Percentiles rank a stretch among this genome's conserved stretches.
Evolutionary conservation across 805 yeast genomes (phyloP).

Genomic region (Candida awuae): DNA sequence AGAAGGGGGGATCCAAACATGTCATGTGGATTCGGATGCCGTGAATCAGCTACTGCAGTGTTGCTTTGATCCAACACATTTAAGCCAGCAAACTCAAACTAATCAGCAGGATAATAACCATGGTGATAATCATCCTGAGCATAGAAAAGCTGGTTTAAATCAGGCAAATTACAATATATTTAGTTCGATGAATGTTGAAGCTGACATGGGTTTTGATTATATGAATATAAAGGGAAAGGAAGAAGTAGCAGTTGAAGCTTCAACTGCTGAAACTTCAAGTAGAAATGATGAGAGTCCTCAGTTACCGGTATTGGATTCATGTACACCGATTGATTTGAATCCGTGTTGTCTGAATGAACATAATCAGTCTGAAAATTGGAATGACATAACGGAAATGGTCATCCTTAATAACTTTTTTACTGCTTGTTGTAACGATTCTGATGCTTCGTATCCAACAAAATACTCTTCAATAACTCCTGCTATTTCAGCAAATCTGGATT

Average conservation of each 20-base stretch:
- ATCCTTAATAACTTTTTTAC: conserved; percentile 6
- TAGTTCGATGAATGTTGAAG: not conserved
- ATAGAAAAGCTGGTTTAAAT: not conserved
- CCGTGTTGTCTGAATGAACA: conserved; percentile 5
- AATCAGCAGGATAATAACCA: not conserved
- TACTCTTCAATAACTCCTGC: conserved; percentile 1
- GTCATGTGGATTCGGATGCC: conserved; percentile 8
- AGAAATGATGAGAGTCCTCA: conserved; percentile 7
- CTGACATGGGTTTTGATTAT: not conserved
- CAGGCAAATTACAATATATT: too few species aligned
- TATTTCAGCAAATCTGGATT: not conserved
- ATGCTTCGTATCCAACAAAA: not conserved
- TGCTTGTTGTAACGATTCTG: conserved; percentile 8
- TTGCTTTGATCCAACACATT: conserved; percentile 14
- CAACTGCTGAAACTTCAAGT: conserved; percentile 3
- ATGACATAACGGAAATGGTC: conserved; percentile 10
- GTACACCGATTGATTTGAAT: conserved; percentile 7
- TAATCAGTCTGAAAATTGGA: not conserved
- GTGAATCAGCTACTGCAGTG: conserved; percentile 13
- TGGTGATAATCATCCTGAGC: not conserved
- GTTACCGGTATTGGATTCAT: too few species aligned
- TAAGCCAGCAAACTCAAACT: not conserved
- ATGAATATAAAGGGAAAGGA: not conserved
- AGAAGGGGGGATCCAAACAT: not conserved
- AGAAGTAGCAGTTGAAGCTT: conserved; percentile 1